These are phyloP conservation scores for Cucurbita maxima DNA, from an alignment of 306 rosid species.

Conservation along the genomic window DNA sequence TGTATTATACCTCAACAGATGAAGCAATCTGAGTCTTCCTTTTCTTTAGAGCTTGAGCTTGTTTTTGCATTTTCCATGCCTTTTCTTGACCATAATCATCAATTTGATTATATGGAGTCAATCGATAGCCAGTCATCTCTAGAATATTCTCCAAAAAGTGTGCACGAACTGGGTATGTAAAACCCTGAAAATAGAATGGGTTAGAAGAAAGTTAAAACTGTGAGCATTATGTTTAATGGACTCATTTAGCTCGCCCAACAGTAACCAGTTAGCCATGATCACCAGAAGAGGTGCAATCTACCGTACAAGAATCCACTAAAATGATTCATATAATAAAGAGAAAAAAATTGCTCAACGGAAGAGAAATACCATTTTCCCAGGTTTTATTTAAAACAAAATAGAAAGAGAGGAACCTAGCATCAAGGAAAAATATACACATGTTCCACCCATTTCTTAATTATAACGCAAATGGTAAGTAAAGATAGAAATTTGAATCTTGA, in stretches of 20 bases:
- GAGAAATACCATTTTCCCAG: not conserved
- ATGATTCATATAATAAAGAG: not conserved
- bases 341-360: not conserved
- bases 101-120: constrained; percentile 35
- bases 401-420: not conserved
- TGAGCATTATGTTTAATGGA: not conserved
- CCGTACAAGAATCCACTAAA: not conserved
- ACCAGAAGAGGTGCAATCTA: not conserved
- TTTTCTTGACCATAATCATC: constrained; percentile 58
- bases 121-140: constrained; percentile 35
- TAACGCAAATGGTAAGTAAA: not conserved
- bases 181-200: constrained; percentile 26
- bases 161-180: constrained; percentile 38
- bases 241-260: too few species aligned
- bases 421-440: not conserved
- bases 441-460: not conserved
- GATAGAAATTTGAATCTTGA: not conserved
- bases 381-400: not conserved
- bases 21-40: constrained; percentile 48
- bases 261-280: not conserved
- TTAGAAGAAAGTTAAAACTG: not conserved
- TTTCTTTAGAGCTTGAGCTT: constrained; percentile 24
- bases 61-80: constrained; percentile 44
- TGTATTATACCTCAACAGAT: constrained; percentile 30
- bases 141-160: constrained; percentile 40